A percentile compares a stretch with the other conserved stretches of the same genome.
Evolutionary conservation across 73 alveolate species (phyloP).

Genomic region (Blepharisma japonicum): DNA sequence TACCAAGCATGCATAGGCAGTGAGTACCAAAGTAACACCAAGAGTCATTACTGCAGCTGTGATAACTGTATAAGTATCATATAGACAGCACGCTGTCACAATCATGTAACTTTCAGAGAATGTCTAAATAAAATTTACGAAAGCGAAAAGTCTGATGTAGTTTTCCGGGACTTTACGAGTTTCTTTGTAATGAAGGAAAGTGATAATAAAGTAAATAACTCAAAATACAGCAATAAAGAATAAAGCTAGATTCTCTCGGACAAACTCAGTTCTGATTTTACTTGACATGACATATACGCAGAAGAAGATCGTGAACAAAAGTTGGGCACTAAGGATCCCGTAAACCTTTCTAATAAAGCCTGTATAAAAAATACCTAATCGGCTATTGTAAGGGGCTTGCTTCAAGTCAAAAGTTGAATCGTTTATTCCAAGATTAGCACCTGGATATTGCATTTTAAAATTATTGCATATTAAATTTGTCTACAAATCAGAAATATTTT

Average conservation of each 20-base stretch:
- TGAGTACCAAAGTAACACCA: constrained; percentile 39
- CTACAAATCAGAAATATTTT: too few species aligned
- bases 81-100: constrained; percentile 51
- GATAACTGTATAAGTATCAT: constrained; percentile 42
- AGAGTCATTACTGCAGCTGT: constrained; percentile 46
- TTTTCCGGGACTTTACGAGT: constrained; percentile 77
- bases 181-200: constrained; percentile 52
- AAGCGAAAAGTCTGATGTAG: constrained; percentile 62
- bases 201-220: constrained; percentile 31
- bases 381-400: too few species aligned
- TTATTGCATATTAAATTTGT: too few species aligned
- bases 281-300: constrained; percentile 19
- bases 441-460: too few species aligned
- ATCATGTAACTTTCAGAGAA: constrained; percentile 61
- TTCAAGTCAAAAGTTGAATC: too few species aligned
- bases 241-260: not conserved
- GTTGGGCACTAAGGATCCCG: constrained; percentile 54
- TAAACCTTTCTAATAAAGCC: constrained; percentile 59
- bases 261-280: not conserved
- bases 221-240: constrained; percentile 33
- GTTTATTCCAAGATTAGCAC: too few species aligned
- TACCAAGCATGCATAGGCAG: constrained; percentile 40
- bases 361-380: too few species aligned
- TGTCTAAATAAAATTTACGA: constrained; percentile 37
- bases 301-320: constrained; percentile 38